Conservation (phyloP, 306 rosid genomes). For the Albizia julibrissin region DNA sequence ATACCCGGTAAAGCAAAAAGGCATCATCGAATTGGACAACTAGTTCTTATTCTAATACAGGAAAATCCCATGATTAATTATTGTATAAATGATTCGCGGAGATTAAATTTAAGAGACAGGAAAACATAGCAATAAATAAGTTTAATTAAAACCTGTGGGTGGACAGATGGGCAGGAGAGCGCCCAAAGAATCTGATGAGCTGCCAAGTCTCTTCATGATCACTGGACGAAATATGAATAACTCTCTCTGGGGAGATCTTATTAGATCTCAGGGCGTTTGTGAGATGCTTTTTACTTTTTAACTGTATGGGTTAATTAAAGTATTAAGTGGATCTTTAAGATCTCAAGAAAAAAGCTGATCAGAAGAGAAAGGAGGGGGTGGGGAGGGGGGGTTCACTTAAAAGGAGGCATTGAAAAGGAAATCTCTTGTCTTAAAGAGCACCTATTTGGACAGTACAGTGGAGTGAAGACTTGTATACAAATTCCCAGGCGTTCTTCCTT, state of each 20-base stretch:
- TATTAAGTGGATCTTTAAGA: conserved; percentile 24
- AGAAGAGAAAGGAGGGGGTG: background rate
- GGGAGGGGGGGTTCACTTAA: conserved; percentile 34
- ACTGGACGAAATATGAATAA: background rate
- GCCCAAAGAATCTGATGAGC: conserved; percentile 63
- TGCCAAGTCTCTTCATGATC: conserved; percentile 73
- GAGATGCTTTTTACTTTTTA: conserved; percentile 6
- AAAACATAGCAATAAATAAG: background rate
- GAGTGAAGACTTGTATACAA: conserved; percentile 17
- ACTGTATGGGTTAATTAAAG: conserved; percentile 23
- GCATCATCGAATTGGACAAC: background rate
- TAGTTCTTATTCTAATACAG: conserved; percentile 6
- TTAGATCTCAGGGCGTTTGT: background rate
- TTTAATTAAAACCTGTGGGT: conserved; percentile 43
- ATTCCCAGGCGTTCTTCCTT: conserved; percentile 40
- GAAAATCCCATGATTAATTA: background rate
- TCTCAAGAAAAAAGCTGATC: conserved; percentile 29
- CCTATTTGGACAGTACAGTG: conserved; percentile 44
- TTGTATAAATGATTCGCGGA: background rate
- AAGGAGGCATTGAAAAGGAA: conserved; percentile 42
- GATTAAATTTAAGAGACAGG: conserved; percentile 31
- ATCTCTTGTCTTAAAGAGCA: conserved; percentile 42
- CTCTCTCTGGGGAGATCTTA: conserved; percentile 33
- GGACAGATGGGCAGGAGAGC: conserved; percentile 64
- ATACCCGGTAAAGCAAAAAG: conserved; percentile 6